Base-by-base conservation (phyloP, 2,329 filamentous ascomycete genomes). In the Ustulina deusta region DNA sequence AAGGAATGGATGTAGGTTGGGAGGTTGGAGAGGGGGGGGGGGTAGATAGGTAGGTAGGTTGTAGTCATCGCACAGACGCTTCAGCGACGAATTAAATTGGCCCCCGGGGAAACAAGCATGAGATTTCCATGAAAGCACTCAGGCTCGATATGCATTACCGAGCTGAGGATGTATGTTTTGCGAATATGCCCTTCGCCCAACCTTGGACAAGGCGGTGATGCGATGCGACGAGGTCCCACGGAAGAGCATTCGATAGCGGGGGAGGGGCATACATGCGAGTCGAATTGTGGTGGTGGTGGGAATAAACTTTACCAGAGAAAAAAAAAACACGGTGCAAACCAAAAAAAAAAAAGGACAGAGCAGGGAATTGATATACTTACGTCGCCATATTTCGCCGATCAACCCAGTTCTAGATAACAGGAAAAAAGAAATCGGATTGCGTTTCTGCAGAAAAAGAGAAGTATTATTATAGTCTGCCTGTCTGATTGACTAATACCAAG, bases 361-460 rank as follows among this genome's bases (percentile, higher is more conserved):
- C 22, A 2, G 40, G 20, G 58, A 36, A 44, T 46, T 6, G 34
- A 61, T 60, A 36, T 32, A 75, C 75, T 74, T 67, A 77, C 77
- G 76, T 78, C 52, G 77, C 77, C 77, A 79, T 79, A 15, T 63
- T 74, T 59, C 57, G 29, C 49, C 7, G 25, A 25, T 29, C 22
- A 56, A 46, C 17, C n/a, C 3, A 62, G 29, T 27, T 17, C 2
- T 42, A 44, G 6, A 17, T 10, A 32, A 61, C 15, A 25, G 29
- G 9, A 36, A 13, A n/a, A 55, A 25, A 25, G 38, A 38, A 55
- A 46, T 6, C 5, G 27, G 20, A 27, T 27, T 6, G 38, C 29
- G 25, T 20, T 9, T 52, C 38, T 54, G 13, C 9, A 51, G 32
- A 15, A 17, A 6, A 22, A 15, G 22, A 51, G 7, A 27, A 27